phyloP scores from a whole-genome alignment of 2,329 filamentous ascomycete species.

The Fusarium pininemorale region DNA sequence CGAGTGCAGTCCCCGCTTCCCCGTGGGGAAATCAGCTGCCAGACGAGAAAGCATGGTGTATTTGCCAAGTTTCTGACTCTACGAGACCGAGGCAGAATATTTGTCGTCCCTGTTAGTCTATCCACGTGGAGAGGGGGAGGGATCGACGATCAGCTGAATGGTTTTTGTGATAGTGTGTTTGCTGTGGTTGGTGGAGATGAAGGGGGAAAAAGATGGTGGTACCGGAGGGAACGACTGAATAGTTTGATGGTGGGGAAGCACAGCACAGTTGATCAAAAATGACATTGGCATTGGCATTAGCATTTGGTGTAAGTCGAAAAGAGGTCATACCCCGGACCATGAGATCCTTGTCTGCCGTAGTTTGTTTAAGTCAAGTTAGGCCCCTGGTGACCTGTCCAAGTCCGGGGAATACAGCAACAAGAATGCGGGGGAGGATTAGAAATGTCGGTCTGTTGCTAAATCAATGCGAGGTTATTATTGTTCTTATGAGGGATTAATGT shows the following conservation, averaged over 20 bases:
- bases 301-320: neutral
- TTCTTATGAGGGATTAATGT: neutral
- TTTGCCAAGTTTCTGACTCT: neutral
- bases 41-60: too few species aligned
- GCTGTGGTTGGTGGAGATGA: slow-evolving; percentile 29
- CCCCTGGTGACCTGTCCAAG: slow-evolving; percentile 5
- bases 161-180: neutral
- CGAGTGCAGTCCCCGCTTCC: slow-evolving; percentile 29
- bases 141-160: slow-evolving; percentile 34
- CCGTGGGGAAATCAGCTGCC: slow-evolving; percentile 18
- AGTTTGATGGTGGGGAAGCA: slow-evolving; percentile 12
- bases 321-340: slow-evolving; percentile 7
- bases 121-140: slow-evolving; percentile 14
- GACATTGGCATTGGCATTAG: neutral
- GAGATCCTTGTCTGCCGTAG: slow-evolving; percentile 2
- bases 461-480: neutral
- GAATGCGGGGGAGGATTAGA: neutral
- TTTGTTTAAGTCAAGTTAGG: neutral
- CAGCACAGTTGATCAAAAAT: neutral
- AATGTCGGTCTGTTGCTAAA: neutral
- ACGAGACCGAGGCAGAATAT: slow-evolving; percentile 17
- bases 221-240: neutral
- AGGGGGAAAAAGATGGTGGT: neutral
- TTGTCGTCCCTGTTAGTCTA: neutral
- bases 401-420: neutral